These are phyloP conservation scores for Filosporella fistucella DNA, from an alignment of 495 filamentous ascomycete species.

Conservation along the genomic window DNA sequence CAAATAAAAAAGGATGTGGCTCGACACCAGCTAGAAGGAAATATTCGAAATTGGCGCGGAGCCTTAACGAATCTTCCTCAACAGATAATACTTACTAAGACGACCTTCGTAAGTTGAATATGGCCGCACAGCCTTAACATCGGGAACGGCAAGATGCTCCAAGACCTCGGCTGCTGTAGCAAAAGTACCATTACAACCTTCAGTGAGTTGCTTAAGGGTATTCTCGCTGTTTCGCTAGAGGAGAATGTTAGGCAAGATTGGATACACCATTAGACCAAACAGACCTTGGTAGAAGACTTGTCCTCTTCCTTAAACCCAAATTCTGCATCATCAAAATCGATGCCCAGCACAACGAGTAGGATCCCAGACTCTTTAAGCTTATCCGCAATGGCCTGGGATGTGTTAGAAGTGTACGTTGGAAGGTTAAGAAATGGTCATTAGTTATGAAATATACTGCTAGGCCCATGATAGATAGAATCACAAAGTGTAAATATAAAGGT, in stretches of 20 bases:
- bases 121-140: conserved; percentile 66
- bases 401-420: too few relatives aligned
- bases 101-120: conserved; percentile 74
- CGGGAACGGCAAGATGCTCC: conserved; percentile 67
- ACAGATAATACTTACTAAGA: conserved; percentile 42
- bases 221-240: conserved; percentile 61
- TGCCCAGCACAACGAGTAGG: conserved; percentile 77
- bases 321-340: conserved; percentile 92
- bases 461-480: too few relatives aligned
- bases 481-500: too few relatives aligned
- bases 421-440: too few relatives aligned
- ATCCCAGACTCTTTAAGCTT: conserved; percentile 74
- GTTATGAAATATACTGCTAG: too few relatives aligned
- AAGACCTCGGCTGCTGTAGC: conserved; percentile 85
- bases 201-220: conserved; percentile 55
- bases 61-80: too few relatives aligned
- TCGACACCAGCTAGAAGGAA: too few relatives aligned
- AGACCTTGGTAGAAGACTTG: conserved; percentile 66
- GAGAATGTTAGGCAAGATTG: background rate
- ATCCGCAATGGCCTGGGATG: conserved; percentile 57
- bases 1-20: background rate
- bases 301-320: conserved; percentile 92
- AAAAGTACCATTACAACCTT: conserved; percentile 61
- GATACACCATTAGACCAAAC: conserved; percentile 38
- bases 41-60: too few relatives aligned